Percentiles rank a stretch among this genome's conserved stretches.
phyloP scores from a whole-genome alignment of 345 rosid species.

The Dipteronia dyeriana region DNA sequence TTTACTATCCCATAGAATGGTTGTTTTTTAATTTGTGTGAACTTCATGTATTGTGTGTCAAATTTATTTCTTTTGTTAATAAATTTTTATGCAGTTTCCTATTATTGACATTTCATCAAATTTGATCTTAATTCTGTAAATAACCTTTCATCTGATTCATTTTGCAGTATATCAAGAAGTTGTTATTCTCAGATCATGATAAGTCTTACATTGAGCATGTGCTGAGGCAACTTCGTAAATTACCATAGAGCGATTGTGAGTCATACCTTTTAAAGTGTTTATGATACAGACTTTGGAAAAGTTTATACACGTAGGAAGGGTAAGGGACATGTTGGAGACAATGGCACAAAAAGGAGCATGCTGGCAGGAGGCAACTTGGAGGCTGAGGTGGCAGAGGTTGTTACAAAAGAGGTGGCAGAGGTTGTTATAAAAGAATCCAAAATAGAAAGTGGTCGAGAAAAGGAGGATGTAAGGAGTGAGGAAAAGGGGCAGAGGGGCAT shows the following conservation, averaged over 20 bases:
- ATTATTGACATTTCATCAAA: neutral
- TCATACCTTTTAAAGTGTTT: conserved; percentile 91
- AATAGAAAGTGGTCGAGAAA: too few relatives aligned
- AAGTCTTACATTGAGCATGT: conserved; percentile 89
- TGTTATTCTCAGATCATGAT: conserved; percentile 95
- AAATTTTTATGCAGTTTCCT: neutral
- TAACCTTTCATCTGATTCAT: conserved; percentile 5
- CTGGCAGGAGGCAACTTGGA: too few relatives aligned
- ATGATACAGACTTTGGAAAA: too few relatives aligned
- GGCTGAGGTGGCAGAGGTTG: too few relatives aligned
- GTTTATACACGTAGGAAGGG: too few relatives aligned
- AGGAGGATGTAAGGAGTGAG: too few relatives aligned
- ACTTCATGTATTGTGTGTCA: neutral
- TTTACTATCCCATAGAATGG: neutral
- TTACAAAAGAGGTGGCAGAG: too few relatives aligned
- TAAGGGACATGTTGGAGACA: too few relatives aligned
- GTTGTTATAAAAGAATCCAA: too few relatives aligned
- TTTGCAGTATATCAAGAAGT: conserved; percentile 86
- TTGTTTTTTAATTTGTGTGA: neutral
- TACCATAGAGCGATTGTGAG: conserved; percentile 96
- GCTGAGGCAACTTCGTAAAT: conserved; percentile 93
- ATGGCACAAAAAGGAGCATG: too few relatives aligned
- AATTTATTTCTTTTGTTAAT: neutral
- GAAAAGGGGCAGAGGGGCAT: too few relatives aligned
- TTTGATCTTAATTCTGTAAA: conserved; percentile 16